phyloP scores from a whole-genome alignment of 352 stramenopile species.

The Phytopythium litorale region DNA sequence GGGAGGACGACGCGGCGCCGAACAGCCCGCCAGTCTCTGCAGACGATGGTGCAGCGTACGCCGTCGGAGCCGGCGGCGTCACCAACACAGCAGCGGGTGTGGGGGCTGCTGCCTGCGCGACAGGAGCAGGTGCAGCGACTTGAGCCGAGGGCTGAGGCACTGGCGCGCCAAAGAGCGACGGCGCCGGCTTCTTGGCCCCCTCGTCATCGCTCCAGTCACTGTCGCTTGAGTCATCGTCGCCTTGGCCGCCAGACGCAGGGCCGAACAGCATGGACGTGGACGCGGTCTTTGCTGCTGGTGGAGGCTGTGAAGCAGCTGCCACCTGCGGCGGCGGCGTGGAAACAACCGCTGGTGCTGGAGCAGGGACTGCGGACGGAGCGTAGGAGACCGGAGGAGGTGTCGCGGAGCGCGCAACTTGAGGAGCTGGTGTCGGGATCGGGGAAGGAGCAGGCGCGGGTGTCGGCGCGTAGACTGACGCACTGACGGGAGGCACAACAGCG shows the following conservation, averaged over 20 bases:
- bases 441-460: not conserved
- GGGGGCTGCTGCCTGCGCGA: constrained; percentile 5
- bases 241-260: constrained; percentile 6
- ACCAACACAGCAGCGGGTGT: constrained; percentile 14
- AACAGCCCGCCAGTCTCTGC: constrained; percentile 24
- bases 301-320: constrained; percentile 3
- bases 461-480: not conserved
- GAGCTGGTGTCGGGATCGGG: constrained; percentile 2
- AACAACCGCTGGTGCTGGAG: constrained; percentile 6
- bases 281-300: constrained; percentile 9
- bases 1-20: constrained; percentile 16
- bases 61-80: constrained; percentile 18
- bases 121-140: not conserved
- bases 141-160: constrained; percentile 11
- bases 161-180: constrained; percentile 34
- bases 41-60: constrained; percentile 15
- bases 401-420: not conserved
- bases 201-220: constrained; percentile 72
- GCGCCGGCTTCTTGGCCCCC: constrained; percentile 18
- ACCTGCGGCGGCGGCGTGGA: not conserved
- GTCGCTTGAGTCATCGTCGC: constrained; percentile 53
- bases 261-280: constrained; percentile 35
- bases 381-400: not conserved
- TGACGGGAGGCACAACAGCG: not conserved
- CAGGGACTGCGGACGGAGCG: constrained; percentile 6